Percentiles rank a stretch among this genome's conserved stretches.
phyloP scores from a whole-genome alignment of 164 flowering plant species.

The Santalum album region DNA sequence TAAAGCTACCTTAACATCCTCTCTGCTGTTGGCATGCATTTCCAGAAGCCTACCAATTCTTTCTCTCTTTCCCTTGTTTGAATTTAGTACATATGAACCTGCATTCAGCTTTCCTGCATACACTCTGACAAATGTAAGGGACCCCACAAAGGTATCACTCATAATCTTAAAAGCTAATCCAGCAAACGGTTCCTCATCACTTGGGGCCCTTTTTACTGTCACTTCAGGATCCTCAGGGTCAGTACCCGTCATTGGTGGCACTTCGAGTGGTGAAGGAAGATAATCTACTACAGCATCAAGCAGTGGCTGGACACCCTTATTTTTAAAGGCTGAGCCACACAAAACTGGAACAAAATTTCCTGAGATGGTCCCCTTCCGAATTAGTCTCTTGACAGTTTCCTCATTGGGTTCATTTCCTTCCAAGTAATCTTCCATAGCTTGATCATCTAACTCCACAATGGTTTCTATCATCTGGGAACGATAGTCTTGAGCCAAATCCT shows the following conservation, averaged over 20 bases:
- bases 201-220: slow-evolving; percentile 43
- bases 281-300: slow-evolving; percentile 92
- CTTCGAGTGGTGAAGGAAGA: slow-evolving; percentile 84
- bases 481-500: slow-evolving; percentile 66
- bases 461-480: slow-evolving; percentile 61
- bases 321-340: slow-evolving; percentile 96
- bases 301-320: slow-evolving; percentile 92
- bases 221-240: slow-evolving; percentile 86
- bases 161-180: slow-evolving; percentile 95
- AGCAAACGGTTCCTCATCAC: slow-evolving; percentile 83
- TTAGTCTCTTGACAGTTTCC: slow-evolving; percentile 57
- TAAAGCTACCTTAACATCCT: slow-evolving; percentile 71
- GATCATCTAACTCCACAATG: slow-evolving; percentile 76
- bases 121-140: slow-evolving; percentile 88
- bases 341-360: slow-evolving; percentile 76
- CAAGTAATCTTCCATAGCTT: slow-evolving; percentile 72
- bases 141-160: slow-evolving; percentile 89
- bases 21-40: slow-evolving; percentile 98
- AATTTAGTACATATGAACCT: slow-evolving; percentile 80
- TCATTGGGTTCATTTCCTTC: slow-evolving; percentile 94
- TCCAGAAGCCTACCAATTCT: slow-evolving; percentile 90
- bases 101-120: slow-evolving; percentile 75
- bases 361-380: slow-evolving; percentile 74
- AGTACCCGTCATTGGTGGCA: slow-evolving; percentile 84
- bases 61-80: slow-evolving; percentile 92